Conservation (phyloP, 768 basidiomycete genomes). For the Cyclocybe cylindracea region DNA sequence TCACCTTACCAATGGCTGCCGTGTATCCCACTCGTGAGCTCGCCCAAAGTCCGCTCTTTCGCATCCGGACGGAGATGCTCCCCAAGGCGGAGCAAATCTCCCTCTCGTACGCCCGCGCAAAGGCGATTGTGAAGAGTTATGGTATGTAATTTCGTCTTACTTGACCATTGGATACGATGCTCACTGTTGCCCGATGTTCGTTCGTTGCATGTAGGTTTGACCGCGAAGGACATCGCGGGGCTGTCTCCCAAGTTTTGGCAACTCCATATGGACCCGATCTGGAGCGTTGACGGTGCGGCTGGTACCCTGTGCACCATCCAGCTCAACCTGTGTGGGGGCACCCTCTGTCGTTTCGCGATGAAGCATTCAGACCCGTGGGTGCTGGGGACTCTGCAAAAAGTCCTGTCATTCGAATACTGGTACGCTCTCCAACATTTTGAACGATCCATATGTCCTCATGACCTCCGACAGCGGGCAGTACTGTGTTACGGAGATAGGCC, state of each 20-base stretch:
- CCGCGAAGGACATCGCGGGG: slow-evolving; percentile 1
- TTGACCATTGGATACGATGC: no score
- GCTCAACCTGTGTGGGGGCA: slow-evolving; percentile 17
- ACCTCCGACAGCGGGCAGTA: slow-evolving; percentile 36
- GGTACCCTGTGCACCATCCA: slow-evolving; percentile 16
- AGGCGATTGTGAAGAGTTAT: slow-evolving; percentile 5
- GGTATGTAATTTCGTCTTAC: not conserved
- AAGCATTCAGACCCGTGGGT: slow-evolving; percentile 1
- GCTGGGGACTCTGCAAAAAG: slow-evolving; percentile 6
- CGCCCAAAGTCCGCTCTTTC: slow-evolving; percentile 6
- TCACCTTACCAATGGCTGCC: no score
- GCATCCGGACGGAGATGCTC: not conserved
- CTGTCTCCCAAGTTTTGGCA: slow-evolving; percentile 13
- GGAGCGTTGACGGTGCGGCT: slow-evolving; percentile 13
- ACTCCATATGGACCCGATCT: slow-evolving; percentile 17
- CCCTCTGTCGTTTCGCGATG: slow-evolving; percentile 9
- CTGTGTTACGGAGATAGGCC: slow-evolving; percentile 46
- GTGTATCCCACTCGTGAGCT: not conserved
- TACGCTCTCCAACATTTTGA: not conserved
- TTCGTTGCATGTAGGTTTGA: slow-evolving; percentile 1
- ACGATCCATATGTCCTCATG: not conserved
- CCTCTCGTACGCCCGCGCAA: slow-evolving; percentile 4
- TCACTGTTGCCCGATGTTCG: not conserved
- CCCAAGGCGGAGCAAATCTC: slow-evolving; percentile 1
- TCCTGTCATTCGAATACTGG: slow-evolving; percentile 16